Base-by-base conservation (phyloP, 345 rosid genomes). In the Sisymbrium irio region DNA sequence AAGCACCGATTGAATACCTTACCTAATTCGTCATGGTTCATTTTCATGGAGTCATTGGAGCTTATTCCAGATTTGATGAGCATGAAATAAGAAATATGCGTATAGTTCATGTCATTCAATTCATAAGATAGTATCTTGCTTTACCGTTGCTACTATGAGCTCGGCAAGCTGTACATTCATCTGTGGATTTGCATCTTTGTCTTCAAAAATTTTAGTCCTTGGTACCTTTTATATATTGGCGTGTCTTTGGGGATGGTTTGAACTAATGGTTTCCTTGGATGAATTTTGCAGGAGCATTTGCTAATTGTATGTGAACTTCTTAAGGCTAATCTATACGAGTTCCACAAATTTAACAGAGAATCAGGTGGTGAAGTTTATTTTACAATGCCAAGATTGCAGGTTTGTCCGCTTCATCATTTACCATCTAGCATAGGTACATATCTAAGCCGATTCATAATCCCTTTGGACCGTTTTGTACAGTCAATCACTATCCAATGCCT, bases 341-440 rank as follows among this genome's bases (percentile, higher is more conserved):
- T 96, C 73, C 99, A 96, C 79, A 96, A 92, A 81, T 96, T 96
- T 74, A 95, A 96, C 79, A 81, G 99, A 83, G 99, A 95, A 78
- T 90, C 99, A 22, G 98, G 98, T 71, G 99, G 99, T 61, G 99
- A 96, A 82, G 99, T 96, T 54, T 96, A 96, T 81, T 96, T 92
- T 79, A 96, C 99, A 14, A 96, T 92, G 99, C 99, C 98, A 35
- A 88, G 99, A 85, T 85, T 96, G 83, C 99, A 96, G 98, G 99
- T 96, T 70, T 64, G 83, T 71, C 10, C 4, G 53, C 59, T 37
- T 71, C 68, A 46, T 77, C 30, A 28, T 62, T 62, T 84, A 70
- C 80, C 59, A 27, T 56, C 42, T 50, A 69, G 20, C 62, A 39
- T 63, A 36, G 55, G 33, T 39, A 55, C 32, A 11, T 59, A 32